Evolutionary conservation across 2,329 filamentous ascomycete genomes (phyloP).

Genomic region (Cercospora nicotianae): DNA sequence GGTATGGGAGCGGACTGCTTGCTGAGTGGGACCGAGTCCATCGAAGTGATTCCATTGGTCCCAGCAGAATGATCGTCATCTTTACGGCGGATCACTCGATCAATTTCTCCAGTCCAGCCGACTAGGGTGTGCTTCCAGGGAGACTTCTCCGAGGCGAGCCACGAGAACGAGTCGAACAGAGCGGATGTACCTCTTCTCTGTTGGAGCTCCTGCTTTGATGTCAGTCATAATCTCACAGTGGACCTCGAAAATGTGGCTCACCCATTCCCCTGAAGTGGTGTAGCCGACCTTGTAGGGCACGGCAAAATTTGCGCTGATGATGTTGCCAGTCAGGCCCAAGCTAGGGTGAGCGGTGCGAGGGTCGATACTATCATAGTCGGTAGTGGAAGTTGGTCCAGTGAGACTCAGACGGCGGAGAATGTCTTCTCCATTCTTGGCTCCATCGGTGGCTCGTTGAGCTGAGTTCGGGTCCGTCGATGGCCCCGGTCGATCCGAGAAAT

Average conservation of each 20-base stretch:
- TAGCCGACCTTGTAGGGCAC: conserved; percentile 62
- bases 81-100: conserved; percentile 35
- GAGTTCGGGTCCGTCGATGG: conserved; percentile 32
- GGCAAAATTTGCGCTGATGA: conserved; percentile 65
- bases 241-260: conserved; percentile 36
- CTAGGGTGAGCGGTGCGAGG: conserved; percentile 57
- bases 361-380: conserved; percentile 51
- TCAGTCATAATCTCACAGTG: background rate
- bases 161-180: conserved; percentile 84
- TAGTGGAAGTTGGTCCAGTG: conserved; percentile 38
- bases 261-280: conserved; percentile 57
- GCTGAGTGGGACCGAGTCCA: conserved; percentile 59
- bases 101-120: conserved; percentile 85
- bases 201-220: conserved; percentile 62
- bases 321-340: conserved; percentile 59
- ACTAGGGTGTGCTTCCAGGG: conserved; percentile 92
- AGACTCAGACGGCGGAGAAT: conserved; percentile 56
- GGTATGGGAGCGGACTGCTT: conserved; percentile 78
- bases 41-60: conserved; percentile 29
- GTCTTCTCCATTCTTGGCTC: conserved; percentile 51
- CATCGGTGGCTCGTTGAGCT: conserved; percentile 46
- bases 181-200: conserved; percentile 84
- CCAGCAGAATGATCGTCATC: conserved; percentile 25
- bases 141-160: conserved; percentile 78
- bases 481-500: conserved; percentile 11